A percentile compares a stretch with the other conserved stretches of the same genome.
Evolutionary conservation across 805 yeast genomes (phyloP).

Genomic region (Pichia rugopelliculosa): DNA sequence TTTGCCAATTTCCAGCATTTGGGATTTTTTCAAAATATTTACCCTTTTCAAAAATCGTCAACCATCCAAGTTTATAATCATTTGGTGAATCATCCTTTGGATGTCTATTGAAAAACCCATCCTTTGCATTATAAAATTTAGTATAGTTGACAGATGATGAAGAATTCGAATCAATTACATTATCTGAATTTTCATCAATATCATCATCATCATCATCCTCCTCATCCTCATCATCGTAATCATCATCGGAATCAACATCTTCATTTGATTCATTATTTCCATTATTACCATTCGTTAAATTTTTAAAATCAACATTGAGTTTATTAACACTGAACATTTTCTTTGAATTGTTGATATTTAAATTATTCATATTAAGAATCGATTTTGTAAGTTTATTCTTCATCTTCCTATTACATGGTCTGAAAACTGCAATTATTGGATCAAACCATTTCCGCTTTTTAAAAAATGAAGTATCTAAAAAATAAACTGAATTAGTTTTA

Average conservation of each 20-base stretch:
- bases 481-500: slow-evolving; percentile 25
- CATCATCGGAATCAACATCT: slow-evolving; percentile 8
- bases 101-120: slow-evolving; percentile 42
- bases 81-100: slow-evolving; percentile 58
- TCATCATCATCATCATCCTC: slow-evolving; percentile 14
- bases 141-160: not conserved
- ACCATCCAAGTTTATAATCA: slow-evolving; percentile 56
- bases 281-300: not conserved
- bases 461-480: slow-evolving; percentile 17
- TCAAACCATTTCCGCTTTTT: slow-evolving; percentile 23
- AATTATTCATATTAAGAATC: slow-evolving; percentile 12
- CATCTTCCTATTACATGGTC: slow-evolving; percentile 27
- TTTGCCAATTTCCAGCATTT: slow-evolving; percentile 50
- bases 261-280: slow-evolving; percentile 3
- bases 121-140: slow-evolving; percentile 40
- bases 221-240: slow-evolving; percentile 15
- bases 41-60: slow-evolving; percentile 48
- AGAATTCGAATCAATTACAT: not conserved
- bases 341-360: not conserved
- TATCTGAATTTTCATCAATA: slow-evolving; percentile 6
- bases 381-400: slow-evolving; percentile 23
- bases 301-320: slow-evolving; percentile 8
- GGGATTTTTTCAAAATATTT: slow-evolving; percentile 21
- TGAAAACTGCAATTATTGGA: slow-evolving; percentile 20
- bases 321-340: slow-evolving; percentile 8